phyloP scores from a whole-genome alignment of 2,329 filamentous ascomycete species.

The Beauveria brongniartii region DNA sequence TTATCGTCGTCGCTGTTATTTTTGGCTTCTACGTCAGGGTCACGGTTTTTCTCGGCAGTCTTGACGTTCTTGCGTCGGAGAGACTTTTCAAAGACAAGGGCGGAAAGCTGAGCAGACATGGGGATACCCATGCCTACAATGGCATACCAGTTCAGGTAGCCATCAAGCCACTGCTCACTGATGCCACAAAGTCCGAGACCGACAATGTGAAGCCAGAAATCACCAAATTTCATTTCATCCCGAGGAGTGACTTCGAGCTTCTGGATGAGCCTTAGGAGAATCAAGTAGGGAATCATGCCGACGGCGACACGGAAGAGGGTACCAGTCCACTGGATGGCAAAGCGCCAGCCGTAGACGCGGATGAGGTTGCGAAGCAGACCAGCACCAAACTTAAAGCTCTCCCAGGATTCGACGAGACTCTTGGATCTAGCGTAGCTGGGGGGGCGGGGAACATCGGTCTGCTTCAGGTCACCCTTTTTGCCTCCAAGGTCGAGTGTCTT shows the following conservation, averaged over 20 bases:
- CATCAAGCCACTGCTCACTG: constrained; percentile 51
- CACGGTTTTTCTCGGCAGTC: constrained; percentile 39
- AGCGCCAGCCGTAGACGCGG: constrained; percentile 44
- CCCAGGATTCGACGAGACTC: constrained; percentile 44
- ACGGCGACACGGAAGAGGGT: constrained; percentile 46
- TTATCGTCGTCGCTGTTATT: constrained; percentile 21
- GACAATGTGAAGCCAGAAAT: constrained; percentile 61
- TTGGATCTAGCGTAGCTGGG: constrained; percentile 45
- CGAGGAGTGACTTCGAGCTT: constrained; percentile 51
- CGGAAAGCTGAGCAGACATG: constrained; percentile 60
- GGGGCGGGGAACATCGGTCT: constrained; percentile 54
- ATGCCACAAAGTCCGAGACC: constrained; percentile 54
- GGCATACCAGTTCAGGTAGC: constrained; percentile 59
- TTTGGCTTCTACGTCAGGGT: constrained; percentile 21
- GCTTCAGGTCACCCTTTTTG: constrained; percentile 51
- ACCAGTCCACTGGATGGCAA: constrained; percentile 52
- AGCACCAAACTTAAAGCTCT: constrained; percentile 33
- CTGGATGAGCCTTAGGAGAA: constrained; percentile 57
- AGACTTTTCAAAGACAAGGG: constrained; percentile 68
- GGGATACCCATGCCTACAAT: constrained; percentile 56
- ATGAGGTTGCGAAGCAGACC: constrained; percentile 55
- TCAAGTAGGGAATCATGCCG: constrained; percentile 64
- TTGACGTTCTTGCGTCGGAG: constrained; percentile 73
- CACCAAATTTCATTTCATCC: constrained; percentile 33
- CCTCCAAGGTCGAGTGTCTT: constrained; percentile 46